Evolutionary conservation across 2,329 filamentous ascomycete genomes (phyloP).

Genomic region (Parasarocladium wereldwijsianum): DNA sequence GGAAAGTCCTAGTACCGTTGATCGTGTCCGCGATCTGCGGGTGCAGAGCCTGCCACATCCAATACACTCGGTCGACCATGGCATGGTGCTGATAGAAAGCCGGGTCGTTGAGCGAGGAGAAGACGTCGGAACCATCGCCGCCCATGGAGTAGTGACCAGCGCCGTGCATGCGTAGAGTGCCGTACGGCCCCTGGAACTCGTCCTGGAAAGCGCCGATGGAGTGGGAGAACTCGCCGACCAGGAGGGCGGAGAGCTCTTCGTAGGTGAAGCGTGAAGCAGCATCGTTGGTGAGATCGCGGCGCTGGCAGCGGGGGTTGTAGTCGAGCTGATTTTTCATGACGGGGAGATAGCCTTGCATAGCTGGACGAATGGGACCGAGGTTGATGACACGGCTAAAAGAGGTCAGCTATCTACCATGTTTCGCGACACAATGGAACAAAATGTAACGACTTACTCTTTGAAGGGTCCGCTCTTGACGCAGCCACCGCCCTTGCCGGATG

Average conservation of each 20-base stretch:
- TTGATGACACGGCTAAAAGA: conserved; percentile 16
- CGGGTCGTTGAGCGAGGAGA: conserved; percentile 13
- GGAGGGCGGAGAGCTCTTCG: background rate
- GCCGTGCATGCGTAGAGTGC: conserved; percentile 16
- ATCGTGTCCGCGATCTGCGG: conserved; percentile 7
- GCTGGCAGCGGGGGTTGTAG: conserved; percentile 27
- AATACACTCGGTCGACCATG: conserved; percentile 10
- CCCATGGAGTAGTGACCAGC: conserved; percentile 19
- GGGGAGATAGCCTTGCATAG: conserved; percentile 6
- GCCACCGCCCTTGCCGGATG: conserved; percentile 41
- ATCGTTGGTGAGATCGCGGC: background rate
- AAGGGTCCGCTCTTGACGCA: conserved; percentile 36
- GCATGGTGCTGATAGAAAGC: conserved; percentile 12
- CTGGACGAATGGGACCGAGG: conserved; percentile 16
- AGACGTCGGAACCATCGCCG: conserved; percentile 19
- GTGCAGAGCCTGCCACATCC: conserved; percentile 10
- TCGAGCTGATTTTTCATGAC: conserved; percentile 9
- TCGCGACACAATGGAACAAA: conserved; percentile 11
- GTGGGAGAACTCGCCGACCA: background rate
- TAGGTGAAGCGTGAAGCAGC: background rate
- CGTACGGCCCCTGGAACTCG: conserved; percentile 13
- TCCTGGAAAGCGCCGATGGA: conserved; percentile 8
- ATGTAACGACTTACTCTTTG: conserved; percentile 20
- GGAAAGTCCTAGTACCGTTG: conserved; percentile 10
- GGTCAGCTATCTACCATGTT: conserved; percentile 12